These are phyloP conservation scores for Fennellomyces sp. DNA, from an alignment of 371 early-diverging fungal species.

Conservation along the genomic window DNA sequence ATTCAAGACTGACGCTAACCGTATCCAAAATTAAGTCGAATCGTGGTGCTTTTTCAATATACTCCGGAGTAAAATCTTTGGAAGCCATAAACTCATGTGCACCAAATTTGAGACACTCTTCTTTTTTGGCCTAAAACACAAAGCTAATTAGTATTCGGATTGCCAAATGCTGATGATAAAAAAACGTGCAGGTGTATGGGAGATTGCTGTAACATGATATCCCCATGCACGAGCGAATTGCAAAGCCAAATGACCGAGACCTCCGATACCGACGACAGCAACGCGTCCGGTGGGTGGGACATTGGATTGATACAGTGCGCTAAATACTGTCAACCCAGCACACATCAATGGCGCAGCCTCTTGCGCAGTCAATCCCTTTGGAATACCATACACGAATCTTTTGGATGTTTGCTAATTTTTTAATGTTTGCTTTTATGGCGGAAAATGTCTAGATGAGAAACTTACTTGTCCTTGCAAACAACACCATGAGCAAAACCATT, in stretches of 20 bases:
- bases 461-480: constrained; percentile 47
- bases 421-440: no score
- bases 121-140: constrained; percentile 54
- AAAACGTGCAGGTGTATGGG: constrained; percentile 21
- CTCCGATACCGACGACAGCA: constrained; percentile 75
- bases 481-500: constrained; percentile 52
- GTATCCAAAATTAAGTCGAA: constrained; percentile 59
- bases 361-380: constrained; percentile 45
- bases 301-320: constrained; percentile 49
- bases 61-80: constrained; percentile 38
- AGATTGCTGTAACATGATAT: constrained; percentile 50
- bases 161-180: constrained; percentile 7
- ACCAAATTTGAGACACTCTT: constrained; percentile 70
- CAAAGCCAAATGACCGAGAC: constrained; percentile 71
- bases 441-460: no score
- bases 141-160: background rate
- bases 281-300: constrained; percentile 53
- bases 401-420: background rate
- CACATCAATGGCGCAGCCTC: constrained; percentile 66
- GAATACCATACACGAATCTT: constrained; percentile 55
- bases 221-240: constrained; percentile 69
- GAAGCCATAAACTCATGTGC: constrained; percentile 59
- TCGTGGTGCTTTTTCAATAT: constrained; percentile 23
- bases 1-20: constrained; percentile 43
- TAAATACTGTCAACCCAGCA: constrained; percentile 69